These are phyloP conservation scores for Groenewaldozyma salmanticensis DNA, from an alignment of 805 yeast genomes.

Conservation along the genomic window DNA sequence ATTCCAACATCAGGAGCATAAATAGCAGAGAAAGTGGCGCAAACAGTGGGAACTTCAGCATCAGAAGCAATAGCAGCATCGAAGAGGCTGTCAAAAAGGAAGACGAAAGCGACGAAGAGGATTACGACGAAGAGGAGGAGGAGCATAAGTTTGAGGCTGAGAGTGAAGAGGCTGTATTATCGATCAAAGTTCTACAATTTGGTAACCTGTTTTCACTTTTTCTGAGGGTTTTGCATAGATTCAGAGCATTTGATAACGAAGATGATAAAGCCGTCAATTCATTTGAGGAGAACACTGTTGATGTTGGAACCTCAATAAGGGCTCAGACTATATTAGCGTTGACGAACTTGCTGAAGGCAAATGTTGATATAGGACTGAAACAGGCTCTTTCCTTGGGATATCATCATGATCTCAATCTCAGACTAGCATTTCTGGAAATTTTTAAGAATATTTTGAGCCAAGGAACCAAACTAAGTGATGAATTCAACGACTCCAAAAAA, in stretches of 20 bases:
- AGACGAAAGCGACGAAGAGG: slow-evolving; percentile 9
- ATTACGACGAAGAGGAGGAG: background rate
- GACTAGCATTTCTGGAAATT: slow-evolving; percentile 67
- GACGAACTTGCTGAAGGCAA: slow-evolving; percentile 60
- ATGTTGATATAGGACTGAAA: slow-evolving; percentile 67
- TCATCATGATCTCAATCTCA: slow-evolving; percentile 52
- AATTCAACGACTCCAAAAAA: slow-evolving; percentile 12
- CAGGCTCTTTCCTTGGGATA: slow-evolving; percentile 73
- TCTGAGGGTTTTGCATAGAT: slow-evolving; percentile 35
- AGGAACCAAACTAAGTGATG: slow-evolving; percentile 24
- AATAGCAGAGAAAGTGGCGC: no score
- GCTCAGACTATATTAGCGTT: slow-evolving; percentile 57
- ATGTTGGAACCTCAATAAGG: slow-evolving; percentile 28
- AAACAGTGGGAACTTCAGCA: no score
- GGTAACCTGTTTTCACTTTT: slow-evolving; percentile 39
- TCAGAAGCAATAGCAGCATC: background rate
- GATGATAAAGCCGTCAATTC: slow-evolving; percentile 7
- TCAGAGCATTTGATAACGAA: slow-evolving; percentile 20
- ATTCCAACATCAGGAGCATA: no score
- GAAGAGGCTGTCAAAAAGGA: slow-evolving; percentile 18
- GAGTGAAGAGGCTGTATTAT: slow-evolving; percentile 14
- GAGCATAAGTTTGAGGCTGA: background rate
- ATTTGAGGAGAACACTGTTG: slow-evolving; percentile 4
- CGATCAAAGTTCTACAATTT: slow-evolving; percentile 34
- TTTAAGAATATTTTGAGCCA: slow-evolving; percentile 51